Evolutionary conservation across 1,139 yeast species (phyloP), one percentile per base, ranked within the genome.

Genomic region (Blastobotrys indianensis): DNA sequence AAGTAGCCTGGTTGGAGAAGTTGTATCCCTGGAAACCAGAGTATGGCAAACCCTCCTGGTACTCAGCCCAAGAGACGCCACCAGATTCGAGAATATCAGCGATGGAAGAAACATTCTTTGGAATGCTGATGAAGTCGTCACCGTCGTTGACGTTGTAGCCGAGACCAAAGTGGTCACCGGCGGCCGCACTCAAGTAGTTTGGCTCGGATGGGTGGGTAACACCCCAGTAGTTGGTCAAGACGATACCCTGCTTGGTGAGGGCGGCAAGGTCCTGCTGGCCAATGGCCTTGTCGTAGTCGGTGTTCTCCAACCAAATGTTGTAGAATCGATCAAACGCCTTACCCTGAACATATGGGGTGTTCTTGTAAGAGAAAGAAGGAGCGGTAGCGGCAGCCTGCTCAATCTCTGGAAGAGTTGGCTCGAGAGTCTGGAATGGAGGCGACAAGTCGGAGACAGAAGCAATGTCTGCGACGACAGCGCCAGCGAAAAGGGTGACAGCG

Each of bases 191-290:
- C 52, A 72, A 57, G 59, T 73, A 74, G 62, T 74, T 74, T 52
- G 77, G 76, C 65, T 73, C 74, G 2, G 78, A 73, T 42, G 77
- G 76, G 55, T 72, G 76, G 40, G 76, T 70, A 30, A 73, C 54
- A 31, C 72, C 70, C 67, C 73, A 73, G 65, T 74, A 73, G 66
- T 74, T 74, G 59, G 64, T 66, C 54, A 74, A 63, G 36, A 63
- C 59, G 47, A 73, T 64, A 56, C 77, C 78, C 41, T 70, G 58
- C 53, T 64, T 51, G 20, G 71, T 69, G 40, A 73, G 61, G 56
- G 62, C 64, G 54, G 63, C 60, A 54, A 74, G 59, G 41, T 70
- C 70, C 9, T 64, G 59, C 56, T 73, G 66, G 51, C 65, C 70
- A 37, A 65, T 66, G 40, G 77, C 77, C 57, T 74, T 74, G 56